Evolutionary conservation across 2,329 filamentous ascomycete species (phyloP).

Genomic region (Beauveria rudraprayagi): DNA sequence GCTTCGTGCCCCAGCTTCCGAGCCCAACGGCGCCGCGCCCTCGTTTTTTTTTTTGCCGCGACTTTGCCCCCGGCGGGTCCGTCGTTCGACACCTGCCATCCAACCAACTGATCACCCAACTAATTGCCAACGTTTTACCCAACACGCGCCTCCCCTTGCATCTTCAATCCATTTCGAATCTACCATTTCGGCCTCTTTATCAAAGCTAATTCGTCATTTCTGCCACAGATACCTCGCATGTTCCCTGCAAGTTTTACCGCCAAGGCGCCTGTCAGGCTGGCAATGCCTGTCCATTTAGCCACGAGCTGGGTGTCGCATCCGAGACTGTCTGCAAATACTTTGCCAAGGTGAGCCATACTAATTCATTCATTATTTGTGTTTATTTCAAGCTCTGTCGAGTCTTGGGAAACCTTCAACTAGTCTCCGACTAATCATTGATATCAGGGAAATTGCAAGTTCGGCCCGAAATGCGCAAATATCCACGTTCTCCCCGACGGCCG

Average conservation of each 20-base stretch:
- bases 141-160: neutral
- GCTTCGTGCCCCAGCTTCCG: neutral
- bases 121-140: conserved; percentile 13
- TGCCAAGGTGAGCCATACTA: conserved; percentile 63
- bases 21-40: neutral
- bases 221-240: conserved; percentile 77
- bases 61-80: neutral
- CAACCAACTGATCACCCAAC: neutral
- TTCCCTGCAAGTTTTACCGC: conserved; percentile 98
- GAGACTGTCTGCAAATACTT: conserved; percentile 98
- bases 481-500: conserved; percentile 92
- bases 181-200: too few species aligned
- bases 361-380: neutral
- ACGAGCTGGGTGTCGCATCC: conserved; percentile 76
- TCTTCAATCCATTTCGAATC: neutral
- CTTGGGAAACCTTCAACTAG: neutral
- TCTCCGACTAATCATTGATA: neutral
- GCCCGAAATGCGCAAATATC: conserved; percentile 92
- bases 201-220: conserved; percentile 17
- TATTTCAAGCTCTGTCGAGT: neutral
- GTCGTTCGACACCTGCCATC: neutral
- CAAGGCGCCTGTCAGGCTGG: conserved; percentile 95
- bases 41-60: conserved; percentile 2
- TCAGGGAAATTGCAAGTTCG: conserved; percentile 98
- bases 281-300: conserved; percentile 90